Evolutionary conservation across 768 basidiomycete genomes (phyloP), one percentile per base, ranked within the genome.

Genomic region (Cystobasidium ongulense): DNA sequence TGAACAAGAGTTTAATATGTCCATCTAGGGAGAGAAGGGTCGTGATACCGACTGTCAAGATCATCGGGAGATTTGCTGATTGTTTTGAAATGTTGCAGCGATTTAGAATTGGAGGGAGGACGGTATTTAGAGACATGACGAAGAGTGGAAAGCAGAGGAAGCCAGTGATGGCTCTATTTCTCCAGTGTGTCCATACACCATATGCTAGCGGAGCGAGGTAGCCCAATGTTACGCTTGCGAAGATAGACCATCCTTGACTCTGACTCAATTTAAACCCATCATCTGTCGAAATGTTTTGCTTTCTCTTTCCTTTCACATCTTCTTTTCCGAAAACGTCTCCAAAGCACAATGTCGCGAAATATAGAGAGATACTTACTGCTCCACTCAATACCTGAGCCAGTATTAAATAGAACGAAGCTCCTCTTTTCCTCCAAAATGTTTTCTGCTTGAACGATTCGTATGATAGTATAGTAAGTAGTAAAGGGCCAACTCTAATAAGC

Each of bases 121-220:
- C 63, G 3, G 36, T 38, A 25, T 64, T 64, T 4, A 38, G 17
- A 23, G 41, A 3, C 35, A 64, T 64, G 31, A 64, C 25, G 63
- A 38, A 64, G 13, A 64, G 38, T 39, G 63, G 63, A 25, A 64
- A 64, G 13, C 63, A 27, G 31, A 64, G 63, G 23, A 64, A 64
- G 11, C 18, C 18, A 27, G 63, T 39, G 38, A 64, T 64, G 17
- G 63, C 63, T 10, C 25, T 35, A 25, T 64, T 64, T 7, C 63
- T 64, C 63, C 63, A 64, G 38, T 64, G 10, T 25, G 63, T 36
- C 13, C 13, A 46, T 7, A 64, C 38, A 2, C 63, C 63, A 23
- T 64, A 64, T 15, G 36, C 23, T 3, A 64, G 10, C 29, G 63
- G 63, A 38, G 36, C 27, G 33, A 38, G 25, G 29, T 64, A 64